A percentile compares a stretch with the other conserved stretches of the same genome.
Conservation (phyloP, 768 basidiomycete genomes). For the Vishniacozyma victoriae region DNA sequence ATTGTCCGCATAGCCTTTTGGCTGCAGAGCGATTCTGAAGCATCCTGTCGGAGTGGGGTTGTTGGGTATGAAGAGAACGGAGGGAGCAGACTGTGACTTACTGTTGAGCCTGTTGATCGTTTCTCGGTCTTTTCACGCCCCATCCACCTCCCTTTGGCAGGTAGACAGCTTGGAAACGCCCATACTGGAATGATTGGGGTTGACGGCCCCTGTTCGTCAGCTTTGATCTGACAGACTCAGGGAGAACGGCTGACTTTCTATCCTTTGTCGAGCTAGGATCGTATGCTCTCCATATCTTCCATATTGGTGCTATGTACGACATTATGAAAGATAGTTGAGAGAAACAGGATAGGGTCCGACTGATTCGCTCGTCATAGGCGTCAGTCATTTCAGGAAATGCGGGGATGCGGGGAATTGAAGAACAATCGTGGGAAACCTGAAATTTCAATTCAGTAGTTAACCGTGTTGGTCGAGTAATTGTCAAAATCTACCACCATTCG, state of each 20-base stretch:
- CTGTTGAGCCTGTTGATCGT: slow-evolving; percentile 43
- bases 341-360: too few relatives aligned
- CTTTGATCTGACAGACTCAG: too few relatives aligned
- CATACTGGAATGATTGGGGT: slow-evolving; percentile 30
- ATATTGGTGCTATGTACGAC: too few relatives aligned
- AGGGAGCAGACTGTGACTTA: slow-evolving; percentile 17
- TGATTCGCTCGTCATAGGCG: too few relatives aligned
- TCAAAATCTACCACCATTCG: background rate
- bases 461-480: background rate
- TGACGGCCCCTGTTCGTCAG: background rate
- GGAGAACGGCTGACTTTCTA: too few relatives aligned
- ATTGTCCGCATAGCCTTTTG: slow-evolving; percentile 17
- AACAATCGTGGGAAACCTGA: background rate
- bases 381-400: too few relatives aligned
- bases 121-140: slow-evolving; percentile 31
- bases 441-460: background rate
- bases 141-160: slow-evolving; percentile 23
- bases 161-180: slow-evolving; percentile 42
- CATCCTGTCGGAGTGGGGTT: background rate
- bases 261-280: too few relatives aligned
- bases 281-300: too few relatives aligned
- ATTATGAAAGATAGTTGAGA: too few relatives aligned
- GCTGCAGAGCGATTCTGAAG: slow-evolving; percentile 6
- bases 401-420: too few relatives aligned
- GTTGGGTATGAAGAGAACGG: background rate